Evolutionary conservation across 2,329 filamentous ascomycete genomes (phyloP), one percentile per base, ranked within the genome.

Genomic region (Penicillium sp.): DNA sequence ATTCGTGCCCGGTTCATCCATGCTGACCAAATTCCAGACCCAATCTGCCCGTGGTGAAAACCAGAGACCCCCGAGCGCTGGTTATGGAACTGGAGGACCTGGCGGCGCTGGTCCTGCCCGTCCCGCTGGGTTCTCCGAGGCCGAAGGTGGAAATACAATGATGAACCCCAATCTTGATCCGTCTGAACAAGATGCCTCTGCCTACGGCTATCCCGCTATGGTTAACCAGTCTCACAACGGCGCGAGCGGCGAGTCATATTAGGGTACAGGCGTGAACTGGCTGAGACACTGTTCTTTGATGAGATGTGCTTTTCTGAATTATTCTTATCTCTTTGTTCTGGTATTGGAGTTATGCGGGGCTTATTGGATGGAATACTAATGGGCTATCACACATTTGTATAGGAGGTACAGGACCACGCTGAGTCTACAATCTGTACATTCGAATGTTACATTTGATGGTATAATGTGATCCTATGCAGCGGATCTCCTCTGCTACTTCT

Each of bases 1-100:
- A 31, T 31, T 25, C 22, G 5, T 25, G 5, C 22, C 22, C 7
- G 8, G 22, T 25, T 8, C 22, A 25, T 25, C 8, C 22, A 34
- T 67, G 72, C 72, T 76, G 67, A 77, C 72, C 76, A 71, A 1
- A 30, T 27, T 9, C 68, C 75, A 92, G 85, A 89, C 87, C 58
- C 86, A 93, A 75, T 87, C 89, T 60, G 86, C 87, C 72, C 79
- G 86, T 61, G 83, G 83, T 47, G 78, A 81, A 54, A 82, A 80
- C 67, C 80, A 83, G 70, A 79, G 81, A 65, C 77, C 77, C 53
- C 64, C 74, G 47, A 75, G 74, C 66, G 76, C 74, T 61, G 74
- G 73, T 19, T 76, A 75, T 56, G 64, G 65, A 38, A 59, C 66
- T 41, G 71, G 70, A 30, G 69, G 69, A 16, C 67, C 37, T 5